phyloP scores from a whole-genome alignment of 139 green algal genomes.

The Coelastrella sp. region DNA sequence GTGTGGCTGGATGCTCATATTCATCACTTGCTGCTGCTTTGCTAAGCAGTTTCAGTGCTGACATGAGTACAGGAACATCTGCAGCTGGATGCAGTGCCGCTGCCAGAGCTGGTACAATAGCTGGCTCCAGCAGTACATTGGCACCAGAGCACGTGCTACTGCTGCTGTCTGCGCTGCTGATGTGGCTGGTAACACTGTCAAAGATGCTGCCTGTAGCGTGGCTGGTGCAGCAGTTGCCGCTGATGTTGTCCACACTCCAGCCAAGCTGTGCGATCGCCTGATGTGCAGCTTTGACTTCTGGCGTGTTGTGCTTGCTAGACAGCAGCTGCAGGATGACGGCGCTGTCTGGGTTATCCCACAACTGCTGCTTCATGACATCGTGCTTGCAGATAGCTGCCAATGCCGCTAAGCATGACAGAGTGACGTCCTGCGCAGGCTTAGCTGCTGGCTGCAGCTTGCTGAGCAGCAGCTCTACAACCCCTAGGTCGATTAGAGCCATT shows the following conservation, averaged over 20 bases:
- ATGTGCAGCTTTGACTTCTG: constrained; percentile 6
- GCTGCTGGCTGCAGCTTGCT: constrained; percentile 8
- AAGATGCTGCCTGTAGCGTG: constrained; percentile 21
- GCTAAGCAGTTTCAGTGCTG: constrained; percentile 13
- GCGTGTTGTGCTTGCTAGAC: background rate
- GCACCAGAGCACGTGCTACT: constrained; percentile 24
- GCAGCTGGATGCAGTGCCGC: constrained; percentile 30
- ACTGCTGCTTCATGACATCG: constrained; percentile 24
- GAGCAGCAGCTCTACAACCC: constrained; percentile 41
- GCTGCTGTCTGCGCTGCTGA: constrained; percentile 7
- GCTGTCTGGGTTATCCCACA: constrained; percentile 23
- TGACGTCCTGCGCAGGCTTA: background rate
- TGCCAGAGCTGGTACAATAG: constrained; percentile 1
- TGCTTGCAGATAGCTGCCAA: constrained; percentile 22
- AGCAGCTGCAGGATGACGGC: constrained; percentile 38
- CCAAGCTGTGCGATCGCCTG: background rate
- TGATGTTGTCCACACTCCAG: constrained; percentile 14
- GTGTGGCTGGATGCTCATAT: background rate
- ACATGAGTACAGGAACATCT: constrained; percentile 43
- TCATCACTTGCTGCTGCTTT: constrained; percentile 23
- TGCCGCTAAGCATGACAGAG: background rate
- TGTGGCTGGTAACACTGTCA: constrained; percentile 30
- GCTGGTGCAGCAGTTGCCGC: background rate
- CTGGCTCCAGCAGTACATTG: constrained; percentile 15
- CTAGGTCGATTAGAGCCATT: constrained; percentile 29